These are phyloP conservation scores for Cordyceps javanica DNA, from an alignment of 2,329 filamentous ascomycete species.

Conservation along the genomic window DNA sequence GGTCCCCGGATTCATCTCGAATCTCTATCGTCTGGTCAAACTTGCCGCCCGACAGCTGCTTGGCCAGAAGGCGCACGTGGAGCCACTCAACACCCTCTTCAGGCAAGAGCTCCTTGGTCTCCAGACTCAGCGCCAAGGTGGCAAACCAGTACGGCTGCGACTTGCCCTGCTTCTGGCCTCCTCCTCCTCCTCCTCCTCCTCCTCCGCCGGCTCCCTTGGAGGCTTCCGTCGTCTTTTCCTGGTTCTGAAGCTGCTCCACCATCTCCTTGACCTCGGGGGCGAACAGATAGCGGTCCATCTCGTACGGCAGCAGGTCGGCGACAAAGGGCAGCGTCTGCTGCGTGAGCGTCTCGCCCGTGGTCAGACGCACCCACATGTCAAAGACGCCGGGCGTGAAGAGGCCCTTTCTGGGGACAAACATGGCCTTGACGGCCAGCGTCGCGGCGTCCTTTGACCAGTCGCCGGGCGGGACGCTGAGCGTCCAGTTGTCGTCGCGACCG, in stretches of 20 bases:
- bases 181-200: too few relatives aligned
- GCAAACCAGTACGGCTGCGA: slow-evolving; percentile 56
- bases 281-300: slow-evolving; percentile 38
- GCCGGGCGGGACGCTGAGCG: slow-evolving; percentile 11
- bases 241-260: not conserved
- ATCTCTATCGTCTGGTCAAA: slow-evolving; percentile 66
- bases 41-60: slow-evolving; percentile 60
- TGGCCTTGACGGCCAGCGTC: not conserved
- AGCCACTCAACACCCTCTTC: slow-evolving; percentile 64
- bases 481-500: slow-evolving; percentile 17
- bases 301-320: slow-evolving; percentile 36
- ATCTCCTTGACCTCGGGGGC: slow-evolving; percentile 28
- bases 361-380: slow-evolving; percentile 59
- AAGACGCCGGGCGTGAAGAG: slow-evolving; percentile 9
- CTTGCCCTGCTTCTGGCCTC: not conserved
- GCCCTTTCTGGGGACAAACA: slow-evolving; percentile 6
- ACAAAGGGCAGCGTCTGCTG: slow-evolving; percentile 57
- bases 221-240: not conserved
- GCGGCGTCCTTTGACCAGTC: not conserved
- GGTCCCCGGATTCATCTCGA: slow-evolving; percentile 37
- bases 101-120: slow-evolving; percentile 65
- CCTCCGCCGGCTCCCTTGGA: slow-evolving; percentile 15
- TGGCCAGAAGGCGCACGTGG: slow-evolving; percentile 57
- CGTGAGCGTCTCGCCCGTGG: slow-evolving; percentile 54
- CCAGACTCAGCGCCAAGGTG: slow-evolving; percentile 64